phyloP scores from a whole-genome alignment of 208 protist genomes.

The Wallacemonas sp. region DNA sequence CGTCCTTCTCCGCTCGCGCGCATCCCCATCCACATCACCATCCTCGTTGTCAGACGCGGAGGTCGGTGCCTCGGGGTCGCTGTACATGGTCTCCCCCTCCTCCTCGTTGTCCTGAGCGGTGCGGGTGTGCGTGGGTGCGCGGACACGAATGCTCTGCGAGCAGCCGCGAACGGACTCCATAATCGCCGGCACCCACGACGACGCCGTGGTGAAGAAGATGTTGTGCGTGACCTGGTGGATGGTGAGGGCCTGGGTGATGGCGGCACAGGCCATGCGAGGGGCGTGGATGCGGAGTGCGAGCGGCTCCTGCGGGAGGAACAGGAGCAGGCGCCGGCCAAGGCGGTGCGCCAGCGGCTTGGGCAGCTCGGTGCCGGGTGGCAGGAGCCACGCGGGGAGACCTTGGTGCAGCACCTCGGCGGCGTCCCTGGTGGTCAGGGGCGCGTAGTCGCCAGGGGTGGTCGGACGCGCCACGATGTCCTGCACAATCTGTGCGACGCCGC shows the following conservation, averaged over 20 bases:
- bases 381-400: too few relatives aligned
- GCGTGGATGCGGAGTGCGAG: not conserved
- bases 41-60: too few relatives aligned
- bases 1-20: not conserved
- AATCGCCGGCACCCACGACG: conserved; percentile 34
- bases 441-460: not conserved
- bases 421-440: not conserved
- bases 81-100: not conserved
- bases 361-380: not conserved
- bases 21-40: not conserved
- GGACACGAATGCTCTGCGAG: conserved; percentile 27
- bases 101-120: conserved; percentile 1
- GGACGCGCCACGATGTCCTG: conserved; percentile 42
- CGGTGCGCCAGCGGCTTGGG: not conserved
- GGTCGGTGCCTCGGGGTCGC: not conserved
- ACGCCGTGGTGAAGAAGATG: conserved; percentile 34
- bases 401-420: not conserved
- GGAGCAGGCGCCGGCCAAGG: not conserved
- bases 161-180: conserved; percentile 37
- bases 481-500: conserved; percentile 66
- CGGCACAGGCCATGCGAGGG: conserved; percentile 23
- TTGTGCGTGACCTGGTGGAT: conserved; percentile 70
- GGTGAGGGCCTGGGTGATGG: conserved; percentile 80
- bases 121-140: conserved; percentile 16
- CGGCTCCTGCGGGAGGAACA: conserved; percentile 8